Conservation (phyloP, 345 rosid genomes). For the Eucalyptus tenuipes region DNA sequence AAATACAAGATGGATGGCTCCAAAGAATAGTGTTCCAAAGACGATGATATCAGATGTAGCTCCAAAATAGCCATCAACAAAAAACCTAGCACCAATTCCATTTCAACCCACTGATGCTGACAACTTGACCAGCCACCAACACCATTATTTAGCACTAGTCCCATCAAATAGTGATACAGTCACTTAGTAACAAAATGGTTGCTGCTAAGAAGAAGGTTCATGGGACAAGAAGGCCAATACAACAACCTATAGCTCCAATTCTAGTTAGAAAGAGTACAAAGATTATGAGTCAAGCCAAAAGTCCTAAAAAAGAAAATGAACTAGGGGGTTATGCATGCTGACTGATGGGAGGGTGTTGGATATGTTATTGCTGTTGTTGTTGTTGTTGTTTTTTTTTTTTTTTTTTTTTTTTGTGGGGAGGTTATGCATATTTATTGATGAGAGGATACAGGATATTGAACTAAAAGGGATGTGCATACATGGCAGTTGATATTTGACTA, state of each 20-base stretch:
- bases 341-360: neutral
- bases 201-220: neutral
- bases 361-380: too few species aligned
- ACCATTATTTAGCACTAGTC: neutral
- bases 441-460: too few species aligned
- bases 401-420: too few species aligned
- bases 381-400: too few species aligned
- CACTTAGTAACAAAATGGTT: neutral
- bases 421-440: neutral
- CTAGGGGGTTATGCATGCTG: neutral
- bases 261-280: neutral
- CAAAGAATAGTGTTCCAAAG: neutral
- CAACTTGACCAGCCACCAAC: neutral
- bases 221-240: neutral
- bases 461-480: too few species aligned
- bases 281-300: neutral
- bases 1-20: too few species aligned
- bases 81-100: neutral
- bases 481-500: too few species aligned
- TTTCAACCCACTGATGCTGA: neutral
- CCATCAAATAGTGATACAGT: neutral
- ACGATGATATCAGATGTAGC: neutral
- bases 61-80: neutral
- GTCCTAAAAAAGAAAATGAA: neutral
- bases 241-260: neutral